Base-by-base conservation (phyloP, 2,329 filamentous ascomycete species). In the Emericellopsis atlantica region DNA sequence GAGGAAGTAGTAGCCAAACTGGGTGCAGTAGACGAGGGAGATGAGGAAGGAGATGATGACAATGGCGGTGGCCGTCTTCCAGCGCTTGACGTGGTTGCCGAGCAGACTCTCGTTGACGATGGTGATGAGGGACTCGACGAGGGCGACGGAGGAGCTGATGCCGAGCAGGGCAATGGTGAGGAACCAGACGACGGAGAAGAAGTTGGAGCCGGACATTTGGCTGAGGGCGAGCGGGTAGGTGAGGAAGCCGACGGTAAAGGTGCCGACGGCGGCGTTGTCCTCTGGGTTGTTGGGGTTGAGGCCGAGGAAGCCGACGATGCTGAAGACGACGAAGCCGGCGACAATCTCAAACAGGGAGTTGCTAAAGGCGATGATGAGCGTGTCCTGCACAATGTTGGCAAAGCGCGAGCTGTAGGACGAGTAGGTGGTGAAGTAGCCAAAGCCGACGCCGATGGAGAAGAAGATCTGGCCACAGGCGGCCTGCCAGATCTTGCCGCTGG, bases 311-410 rank as follows among this genome's bases (percentile, higher is more conserved):
- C 74, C 74, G 3, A 77, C 65, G 7, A 76, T 67, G n/a, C 73
- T 73, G 43, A 75, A 77, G 1, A 64, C 60, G 18, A 62, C 61
- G 42, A 66, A 66, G 2, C 61, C 62, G 7, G 63, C 62, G 6
- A 76, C 64, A 26, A 71, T 73, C 45, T 77, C 73, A 38, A 76
- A 77, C 0, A 74, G 51, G 0, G 72, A 66, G 36, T 77, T 76
- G 48, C 70, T 72, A 21, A 61, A 54, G 21, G 70, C 70, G 24
- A 77, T 73, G 7, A 76, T 57, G 33, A 75, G 58, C 0, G 74
- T 69, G 43, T 77, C 74, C 66, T 73, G 69, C 1, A 77, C 73
- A 1, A 73, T 72, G 39, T 77, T 76, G 7, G 72, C 70, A 50
- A 74, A 66, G 46, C 65, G 63, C 62, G 70, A 48, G 57, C 76